These are phyloP conservation scores for Leccinum ochraceum DNA, from an alignment of 768 basidiomycete species.

Conservation along the genomic window DNA sequence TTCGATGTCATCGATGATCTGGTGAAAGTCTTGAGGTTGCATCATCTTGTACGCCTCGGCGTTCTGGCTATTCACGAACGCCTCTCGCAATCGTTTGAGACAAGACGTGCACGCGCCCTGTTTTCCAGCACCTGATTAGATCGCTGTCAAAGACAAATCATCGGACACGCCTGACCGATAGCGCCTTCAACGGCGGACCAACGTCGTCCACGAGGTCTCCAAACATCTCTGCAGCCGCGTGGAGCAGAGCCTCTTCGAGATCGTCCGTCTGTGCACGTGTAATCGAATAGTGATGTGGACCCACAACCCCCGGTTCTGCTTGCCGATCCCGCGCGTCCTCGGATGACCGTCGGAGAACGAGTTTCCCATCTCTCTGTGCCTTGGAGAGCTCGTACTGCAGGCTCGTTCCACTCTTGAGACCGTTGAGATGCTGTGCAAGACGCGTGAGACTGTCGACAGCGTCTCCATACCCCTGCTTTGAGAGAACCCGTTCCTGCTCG, in stretches of 20 bases:
- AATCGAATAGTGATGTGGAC: slow-evolving; percentile 32
- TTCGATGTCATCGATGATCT: slow-evolving; percentile 66
- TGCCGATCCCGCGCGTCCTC: slow-evolving; percentile 18
- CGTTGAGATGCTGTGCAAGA: slow-evolving; percentile 92
- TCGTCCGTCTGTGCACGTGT: slow-evolving; percentile 38
- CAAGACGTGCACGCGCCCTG: slow-evolving; percentile 63
- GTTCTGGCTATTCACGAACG: slow-evolving; percentile 51
- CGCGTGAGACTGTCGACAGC: slow-evolving; percentile 85
- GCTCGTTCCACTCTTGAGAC: slow-evolving; percentile 79
- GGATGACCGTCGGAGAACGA: slow-evolving; percentile 32
- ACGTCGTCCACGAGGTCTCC: slow-evolving; percentile 79
- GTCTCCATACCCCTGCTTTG: slow-evolving; percentile 73
- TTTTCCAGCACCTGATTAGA: slow-evolving; percentile 8
- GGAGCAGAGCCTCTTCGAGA: slow-evolving; percentile 39
- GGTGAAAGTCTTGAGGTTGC: slow-evolving; percentile 60
- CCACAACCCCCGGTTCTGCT: slow-evolving; percentile 18
- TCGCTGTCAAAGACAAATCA: neutral
- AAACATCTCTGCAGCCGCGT: slow-evolving; percentile 71
- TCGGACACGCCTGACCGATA: slow-evolving; percentile 54
- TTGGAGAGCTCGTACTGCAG: slow-evolving; percentile 82
- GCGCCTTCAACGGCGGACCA: slow-evolving; percentile 70
- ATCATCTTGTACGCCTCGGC: slow-evolving; percentile 35
- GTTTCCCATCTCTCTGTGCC: slow-evolving; percentile 50
- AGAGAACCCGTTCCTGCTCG: slow-evolving; percentile 26
- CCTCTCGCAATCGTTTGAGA: slow-evolving; percentile 63